Conservation (phyloP, 495 filamentous ascomycete species). For the Oleoguttula mirabilis region DNA sequence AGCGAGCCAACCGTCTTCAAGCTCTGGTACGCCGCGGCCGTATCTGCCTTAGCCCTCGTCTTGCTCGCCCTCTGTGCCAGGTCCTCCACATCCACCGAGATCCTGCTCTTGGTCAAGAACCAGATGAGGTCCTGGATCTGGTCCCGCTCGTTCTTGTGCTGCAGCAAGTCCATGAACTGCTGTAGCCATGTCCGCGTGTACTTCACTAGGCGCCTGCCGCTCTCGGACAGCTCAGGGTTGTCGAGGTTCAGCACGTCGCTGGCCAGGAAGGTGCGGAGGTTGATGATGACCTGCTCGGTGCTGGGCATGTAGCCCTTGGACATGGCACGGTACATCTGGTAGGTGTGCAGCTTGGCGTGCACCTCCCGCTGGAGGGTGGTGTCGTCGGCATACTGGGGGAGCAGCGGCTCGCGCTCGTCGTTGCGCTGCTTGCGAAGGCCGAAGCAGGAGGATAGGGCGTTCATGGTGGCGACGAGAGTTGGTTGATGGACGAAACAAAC, state of each 20-base stretch:
- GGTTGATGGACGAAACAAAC: background rate
- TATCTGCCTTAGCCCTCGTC: constrained; percentile 63
- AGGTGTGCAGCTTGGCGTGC: constrained; percentile 79
- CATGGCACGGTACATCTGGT: constrained; percentile 80
- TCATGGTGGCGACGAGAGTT: constrained; percentile 5
- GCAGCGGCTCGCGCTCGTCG: constrained; percentile 52
- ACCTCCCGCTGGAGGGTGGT: constrained; percentile 63
- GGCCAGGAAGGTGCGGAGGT: constrained; percentile 67
- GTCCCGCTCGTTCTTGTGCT: constrained; percentile 72
- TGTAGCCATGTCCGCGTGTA: constrained; percentile 59
- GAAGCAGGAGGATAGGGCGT: constrained; percentile 43
- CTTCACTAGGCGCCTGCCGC: constrained; percentile 59
- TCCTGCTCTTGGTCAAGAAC: constrained; percentile 60
- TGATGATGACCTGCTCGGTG: constrained; percentile 70
- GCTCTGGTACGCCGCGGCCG: constrained; percentile 70
- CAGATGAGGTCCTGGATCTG: constrained; percentile 86
- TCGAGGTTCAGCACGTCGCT: constrained; percentile 67
- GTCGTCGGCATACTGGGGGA: constrained; percentile 75
- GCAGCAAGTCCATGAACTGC: constrained; percentile 62
- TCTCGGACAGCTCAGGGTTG: constrained; percentile 62
- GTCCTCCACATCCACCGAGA: constrained; percentile 56
- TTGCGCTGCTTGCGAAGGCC: constrained; percentile 35
- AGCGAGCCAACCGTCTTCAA: constrained; percentile 72
- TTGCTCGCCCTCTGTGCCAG: constrained; percentile 49
- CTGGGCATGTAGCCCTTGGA: constrained; percentile 83